These are phyloP conservation scores for Larix kaempferi DNA, from an alignment of 75 land plant genomes.

Conservation along the genomic window DNA sequence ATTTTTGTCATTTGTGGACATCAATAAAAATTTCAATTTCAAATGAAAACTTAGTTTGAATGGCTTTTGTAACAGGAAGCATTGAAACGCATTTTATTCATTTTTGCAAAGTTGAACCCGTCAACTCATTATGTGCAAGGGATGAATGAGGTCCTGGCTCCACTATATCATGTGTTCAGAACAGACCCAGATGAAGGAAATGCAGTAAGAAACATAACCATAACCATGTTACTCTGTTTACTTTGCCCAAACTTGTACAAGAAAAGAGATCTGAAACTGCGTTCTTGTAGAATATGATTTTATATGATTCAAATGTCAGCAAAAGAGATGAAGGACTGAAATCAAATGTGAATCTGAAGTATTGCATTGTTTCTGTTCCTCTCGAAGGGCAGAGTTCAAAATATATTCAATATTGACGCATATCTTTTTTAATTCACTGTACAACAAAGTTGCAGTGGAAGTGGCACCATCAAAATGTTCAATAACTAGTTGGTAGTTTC, in stretches of 20 bases:
- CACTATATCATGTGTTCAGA: constrained; percentile 69
- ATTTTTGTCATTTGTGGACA: too few species aligned
- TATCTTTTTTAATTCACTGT: not conserved
- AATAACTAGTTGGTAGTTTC: not conserved
- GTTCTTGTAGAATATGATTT: not conserved
- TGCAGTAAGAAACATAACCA: constrained; percentile 36
- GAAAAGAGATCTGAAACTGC: not conserved
- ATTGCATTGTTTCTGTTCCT: not conserved
- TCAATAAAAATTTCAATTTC: too few species aligned
- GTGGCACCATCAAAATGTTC: not conserved
- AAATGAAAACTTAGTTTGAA: not conserved
- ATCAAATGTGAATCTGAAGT: not conserved
- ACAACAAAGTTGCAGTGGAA: not conserved
- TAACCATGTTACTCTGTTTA: not conserved
- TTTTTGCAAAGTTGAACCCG: constrained; percentile 84
- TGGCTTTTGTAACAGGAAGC: constrained; percentile 52
- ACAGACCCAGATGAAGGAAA: constrained; percentile 54
- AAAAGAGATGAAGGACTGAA: not conserved
- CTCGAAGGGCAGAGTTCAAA: not conserved
- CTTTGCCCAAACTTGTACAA: not conserved
- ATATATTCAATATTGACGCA: not conserved
- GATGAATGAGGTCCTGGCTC: constrained; percentile 88
- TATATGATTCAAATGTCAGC: not conserved
- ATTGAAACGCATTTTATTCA: constrained; percentile 66
- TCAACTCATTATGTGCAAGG: constrained; percentile 87